phyloP scores from a whole-genome alignment of 257 asterid species.

The Solanum etuberosum region DNA sequence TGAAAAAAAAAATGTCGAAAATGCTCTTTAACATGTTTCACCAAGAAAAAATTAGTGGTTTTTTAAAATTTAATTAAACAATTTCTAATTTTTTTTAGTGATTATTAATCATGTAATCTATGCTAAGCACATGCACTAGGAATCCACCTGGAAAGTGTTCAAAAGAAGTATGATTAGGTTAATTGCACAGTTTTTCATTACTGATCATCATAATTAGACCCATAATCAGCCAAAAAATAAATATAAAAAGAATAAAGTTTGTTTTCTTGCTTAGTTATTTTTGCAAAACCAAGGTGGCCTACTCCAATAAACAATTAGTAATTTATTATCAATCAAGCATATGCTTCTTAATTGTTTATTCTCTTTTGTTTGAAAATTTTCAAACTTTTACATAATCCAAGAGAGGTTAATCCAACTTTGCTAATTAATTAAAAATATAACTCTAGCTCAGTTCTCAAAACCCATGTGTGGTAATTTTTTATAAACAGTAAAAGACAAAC shows the following conservation, averaged over 20 bases:
- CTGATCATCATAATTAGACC: constrained; percentile 15
- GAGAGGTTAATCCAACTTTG: neutral
- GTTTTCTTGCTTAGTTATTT: neutral
- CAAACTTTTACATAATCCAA: neutral
- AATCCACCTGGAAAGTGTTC: constrained; percentile 17
- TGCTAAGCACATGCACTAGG: constrained; percentile 8
- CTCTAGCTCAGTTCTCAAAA: neutral
- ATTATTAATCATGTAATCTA: neutral
- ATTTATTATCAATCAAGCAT: neutral
- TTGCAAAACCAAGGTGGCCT: constrained; percentile 9
- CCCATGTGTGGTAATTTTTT: neutral
- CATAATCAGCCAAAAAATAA: constrained; percentile 8
- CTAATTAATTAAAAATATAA: neutral
- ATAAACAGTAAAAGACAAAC: constrained; percentile 1
- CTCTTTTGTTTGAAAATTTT: neutral
- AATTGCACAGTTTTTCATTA: constrained; percentile 9
- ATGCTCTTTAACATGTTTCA: too few relatives aligned
- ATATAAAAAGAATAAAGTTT: neutral
- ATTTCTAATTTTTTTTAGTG: neutral
- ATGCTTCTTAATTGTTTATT: neutral
- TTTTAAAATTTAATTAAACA: too few relatives aligned
- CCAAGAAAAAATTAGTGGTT: too few relatives aligned
- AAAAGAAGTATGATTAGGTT: neutral
- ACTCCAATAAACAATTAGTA: neutral
- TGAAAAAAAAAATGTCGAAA: too few relatives aligned